Base-by-base conservation (phyloP, 176 grass and related monocot genomes). In the Tuctoria greenei region DNA sequence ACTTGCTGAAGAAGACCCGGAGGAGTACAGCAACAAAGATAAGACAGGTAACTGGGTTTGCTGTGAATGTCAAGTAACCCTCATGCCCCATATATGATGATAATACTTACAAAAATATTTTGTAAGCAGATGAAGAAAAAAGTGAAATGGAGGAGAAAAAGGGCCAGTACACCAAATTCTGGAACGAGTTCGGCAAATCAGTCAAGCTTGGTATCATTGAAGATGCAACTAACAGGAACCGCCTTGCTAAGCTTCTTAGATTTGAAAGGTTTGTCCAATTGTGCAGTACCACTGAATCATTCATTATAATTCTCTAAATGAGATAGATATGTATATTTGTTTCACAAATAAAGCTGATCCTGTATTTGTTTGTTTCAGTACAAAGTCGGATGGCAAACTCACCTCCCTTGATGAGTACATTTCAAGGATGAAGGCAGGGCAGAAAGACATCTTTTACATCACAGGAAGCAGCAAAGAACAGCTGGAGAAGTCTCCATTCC, bases 131-230 rank as follows among this genome's bases (percentile, higher is more conserved):
- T 77, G 79, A 86, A 24, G 95, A 98, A 4, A 91, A 92, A 69
- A 83, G 54, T 66, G 91, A 86, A 64, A 68, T 91, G 67, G 84
- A 85, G 61, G 91, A 98, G 86, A 94, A 94, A 28, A 94, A 92
- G 84, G 95, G 95, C 12, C 95, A 94, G 68, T 98, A 94, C 10
- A 69, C 72, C 14, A 94, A 94, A 59, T 98, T 98, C 82, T 98
- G 95, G 95, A 94, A 98, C n/a, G 95, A 98, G 81, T 98, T 98
- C 57, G 95, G 95, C 72, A 98, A 94, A 88, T 98, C 95, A 39
- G 66, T 98, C 27, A 98, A 98, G 86, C 84, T 98, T n/a, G 95
- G 91, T 0, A 98, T 98, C 61, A 98, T 98, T 58, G 95, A 98
- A 82, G 95, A 98, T 50, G 95, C 95, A 73, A 88, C 90, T n/a